These are phyloP conservation scores for Pseudogymnoascus sp. DNA, from an alignment of 2,329 filamentous ascomycete genomes.

Conservation along the genomic window DNA sequence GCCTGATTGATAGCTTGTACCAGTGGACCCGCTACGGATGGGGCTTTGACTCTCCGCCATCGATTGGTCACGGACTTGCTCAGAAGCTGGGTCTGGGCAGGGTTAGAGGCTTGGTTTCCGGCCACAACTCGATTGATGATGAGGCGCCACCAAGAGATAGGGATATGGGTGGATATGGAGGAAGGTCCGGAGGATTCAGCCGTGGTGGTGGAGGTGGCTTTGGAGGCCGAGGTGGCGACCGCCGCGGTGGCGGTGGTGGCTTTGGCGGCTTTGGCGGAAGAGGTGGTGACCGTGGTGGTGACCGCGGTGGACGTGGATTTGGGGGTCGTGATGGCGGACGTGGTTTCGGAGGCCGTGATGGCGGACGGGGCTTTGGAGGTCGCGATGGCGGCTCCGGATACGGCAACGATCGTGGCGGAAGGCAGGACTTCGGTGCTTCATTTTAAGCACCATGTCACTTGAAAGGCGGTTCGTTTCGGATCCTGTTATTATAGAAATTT, in stretches of 20 bases:
- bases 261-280: background rate
- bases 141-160: background rate
- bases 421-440: background rate
- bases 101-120: background rate
- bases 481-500: background rate
- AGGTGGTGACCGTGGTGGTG: conserved; percentile 13
- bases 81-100: conserved; percentile 21
- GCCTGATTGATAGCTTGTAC: conserved; percentile 19
- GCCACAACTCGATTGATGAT: conserved; percentile 4
- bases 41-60: conserved; percentile 28
- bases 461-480: background rate
- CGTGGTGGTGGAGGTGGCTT: background rate
- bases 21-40: conserved; percentile 28
- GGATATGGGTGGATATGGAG: conserved; percentile 8
- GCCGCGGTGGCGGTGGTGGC: background rate
- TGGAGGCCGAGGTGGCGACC: background rate
- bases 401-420: background rate
- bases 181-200: conserved; percentile 3
- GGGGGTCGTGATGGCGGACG: conserved; percentile 2
- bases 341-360: background rate
- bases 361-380: conserved; percentile 9
- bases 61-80: conserved; percentile 16
- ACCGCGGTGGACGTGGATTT: conserved; percentile 8
- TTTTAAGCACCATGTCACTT: background rate
- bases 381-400: conserved; percentile 11